Percentiles rank a stretch among this genome's conserved stretches.
Conservation (phyloP, 2,329 filamentous ascomycete species). For the Exophiala sideris region DNA sequence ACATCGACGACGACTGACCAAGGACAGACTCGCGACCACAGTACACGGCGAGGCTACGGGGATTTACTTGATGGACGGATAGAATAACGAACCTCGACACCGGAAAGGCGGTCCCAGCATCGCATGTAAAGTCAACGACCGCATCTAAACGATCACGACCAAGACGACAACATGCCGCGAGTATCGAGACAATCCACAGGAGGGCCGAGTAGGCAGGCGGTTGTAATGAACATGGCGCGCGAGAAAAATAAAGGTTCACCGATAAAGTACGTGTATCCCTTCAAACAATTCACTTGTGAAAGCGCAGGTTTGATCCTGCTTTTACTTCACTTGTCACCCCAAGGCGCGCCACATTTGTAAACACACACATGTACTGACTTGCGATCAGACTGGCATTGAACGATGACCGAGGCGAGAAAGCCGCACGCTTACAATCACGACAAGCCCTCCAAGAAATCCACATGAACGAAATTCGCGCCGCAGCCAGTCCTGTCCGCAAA, state of each 20-base stretch:
- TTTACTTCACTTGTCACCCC: background rate
- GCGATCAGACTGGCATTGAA: slow-evolving; percentile 79
- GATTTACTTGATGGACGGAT: no score
- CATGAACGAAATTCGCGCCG: slow-evolving; percentile 85
- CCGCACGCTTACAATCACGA: slow-evolving; percentile 78
- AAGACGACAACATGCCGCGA: slow-evolving; percentile 23
- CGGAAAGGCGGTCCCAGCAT: no score
- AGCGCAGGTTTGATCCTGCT: no score
- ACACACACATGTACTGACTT: background rate
- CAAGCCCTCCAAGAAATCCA: slow-evolving; percentile 86
- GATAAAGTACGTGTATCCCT: slow-evolving; percentile 42
- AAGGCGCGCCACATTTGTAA: background rate
- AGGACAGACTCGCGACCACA: no score
- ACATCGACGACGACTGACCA: no score
- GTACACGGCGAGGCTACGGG: no score
- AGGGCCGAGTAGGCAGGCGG: slow-evolving; percentile 15
- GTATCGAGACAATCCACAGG: slow-evolving; percentile 13
- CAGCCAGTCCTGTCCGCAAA: slow-evolving; percentile 69
- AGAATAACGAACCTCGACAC: no score
- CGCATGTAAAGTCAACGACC: background rate
- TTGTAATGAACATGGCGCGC: slow-evolving; percentile 26
- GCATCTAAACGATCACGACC: background rate
- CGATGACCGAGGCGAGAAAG: slow-evolving; percentile 91
- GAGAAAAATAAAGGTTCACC: slow-evolving; percentile 43
- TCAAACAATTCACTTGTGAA: background rate